Evolutionary conservation across 1,139 yeast genomes (phyloP).

Genomic region (Nadsonia commutata): DNA sequence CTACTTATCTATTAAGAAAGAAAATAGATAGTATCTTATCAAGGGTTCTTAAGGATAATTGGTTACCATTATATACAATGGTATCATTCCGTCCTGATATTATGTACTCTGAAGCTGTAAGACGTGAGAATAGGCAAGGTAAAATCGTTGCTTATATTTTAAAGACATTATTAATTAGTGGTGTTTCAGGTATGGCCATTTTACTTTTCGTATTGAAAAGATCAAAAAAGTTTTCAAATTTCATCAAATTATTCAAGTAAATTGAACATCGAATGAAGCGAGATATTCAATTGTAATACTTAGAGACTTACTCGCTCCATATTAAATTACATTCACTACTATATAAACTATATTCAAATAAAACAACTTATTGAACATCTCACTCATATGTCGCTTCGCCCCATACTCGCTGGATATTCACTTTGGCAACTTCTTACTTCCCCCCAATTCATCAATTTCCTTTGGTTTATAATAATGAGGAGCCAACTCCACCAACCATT

Average conservation of each 20-base stretch:
- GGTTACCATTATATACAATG: slow-evolving; percentile 90
- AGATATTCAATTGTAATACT: not conserved
- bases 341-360: not conserved
- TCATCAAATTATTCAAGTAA: not conserved
- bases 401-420: too few species aligned
- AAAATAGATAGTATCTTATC: slow-evolving; percentile 54
- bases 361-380: too few species aligned
- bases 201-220: not conserved
- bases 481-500: slow-evolving; percentile 51
- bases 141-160: slow-evolving; percentile 1
- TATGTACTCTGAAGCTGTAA: slow-evolving; percentile 55
- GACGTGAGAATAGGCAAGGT: slow-evolving; percentile 2
- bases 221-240: not conserved
- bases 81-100: slow-evolving; percentile 79
- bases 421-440: not conserved
- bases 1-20: slow-evolving; percentile 49
- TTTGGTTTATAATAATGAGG: slow-evolving; percentile 36
- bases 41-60: slow-evolving; percentile 36
- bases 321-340: too few species aligned
- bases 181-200: slow-evolving; percentile 1
- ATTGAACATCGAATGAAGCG: not conserved
- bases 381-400: too few species aligned
- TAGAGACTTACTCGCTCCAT: not conserved
- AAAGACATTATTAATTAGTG: slow-evolving; percentile 1
- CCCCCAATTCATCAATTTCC: slow-evolving; percentile 10